Percentiles rank a stretch among this genome's conserved stretches.
Evolutionary conservation across 1,284 basidiomycete genomes (phyloP).

Genomic region (Trichosporon ovoides): DNA sequence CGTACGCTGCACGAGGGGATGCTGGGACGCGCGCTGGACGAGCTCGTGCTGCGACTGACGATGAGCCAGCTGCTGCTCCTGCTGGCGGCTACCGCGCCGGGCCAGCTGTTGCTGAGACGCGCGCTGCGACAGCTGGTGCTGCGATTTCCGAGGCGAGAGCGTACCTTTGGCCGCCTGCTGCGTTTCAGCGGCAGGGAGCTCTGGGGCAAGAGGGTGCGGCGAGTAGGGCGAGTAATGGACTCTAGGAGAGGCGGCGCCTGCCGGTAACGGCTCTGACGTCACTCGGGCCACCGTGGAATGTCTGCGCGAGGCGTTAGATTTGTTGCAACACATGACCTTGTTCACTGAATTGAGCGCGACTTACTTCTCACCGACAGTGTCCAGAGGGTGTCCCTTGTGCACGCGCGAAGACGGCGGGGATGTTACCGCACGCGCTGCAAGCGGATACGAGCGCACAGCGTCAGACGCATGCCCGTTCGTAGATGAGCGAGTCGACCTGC

Average conservation of each 20-base stretch:
- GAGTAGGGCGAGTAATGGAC: slow-evolving; percentile 5
- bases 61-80: background rate
- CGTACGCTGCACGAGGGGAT: background rate
- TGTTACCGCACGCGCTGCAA: background rate
- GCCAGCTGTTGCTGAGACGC: background rate
- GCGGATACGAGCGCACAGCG: background rate
- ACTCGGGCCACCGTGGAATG: background rate
- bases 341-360: too few relatives aligned
- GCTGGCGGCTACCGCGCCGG: background rate
- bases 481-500: background rate
- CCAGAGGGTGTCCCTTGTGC: background rate
- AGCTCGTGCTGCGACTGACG: background rate
- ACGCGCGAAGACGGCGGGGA: background rate
- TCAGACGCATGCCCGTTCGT: background rate
- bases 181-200: background rate
- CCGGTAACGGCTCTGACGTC: slow-evolving; percentile 2
- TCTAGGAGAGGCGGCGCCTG: background rate
- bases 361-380: background rate
- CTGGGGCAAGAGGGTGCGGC: background rate
- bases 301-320: background rate
- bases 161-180: background rate
- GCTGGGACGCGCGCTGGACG: background rate
- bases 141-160: background rate
- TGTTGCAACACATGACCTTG: background rate
- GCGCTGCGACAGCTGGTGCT: background rate